phyloP scores from a whole-genome alignment of 2,329 filamentous ascomycete genomes.

The Neopestalotiopsis sp. region DNA sequence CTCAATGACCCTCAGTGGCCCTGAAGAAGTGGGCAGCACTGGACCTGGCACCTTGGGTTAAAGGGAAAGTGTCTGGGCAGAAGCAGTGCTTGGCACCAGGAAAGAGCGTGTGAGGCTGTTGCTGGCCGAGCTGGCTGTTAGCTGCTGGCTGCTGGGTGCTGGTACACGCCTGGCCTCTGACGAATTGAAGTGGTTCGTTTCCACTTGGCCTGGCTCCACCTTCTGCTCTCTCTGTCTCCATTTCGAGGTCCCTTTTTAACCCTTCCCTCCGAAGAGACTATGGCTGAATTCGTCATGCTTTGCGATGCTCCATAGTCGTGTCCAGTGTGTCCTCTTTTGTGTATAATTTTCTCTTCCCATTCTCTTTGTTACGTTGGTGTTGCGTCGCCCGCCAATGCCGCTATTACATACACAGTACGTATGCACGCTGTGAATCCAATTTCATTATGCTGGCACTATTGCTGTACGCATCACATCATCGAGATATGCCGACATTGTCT shows the following conservation, averaged over 20 bases:
- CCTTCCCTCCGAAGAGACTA: neutral
- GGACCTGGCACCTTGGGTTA: too few relatives aligned
- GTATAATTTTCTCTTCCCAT: too few relatives aligned
- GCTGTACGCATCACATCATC: neutral
- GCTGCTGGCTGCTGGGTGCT: neutral
- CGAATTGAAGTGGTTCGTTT: conserved; percentile 13
- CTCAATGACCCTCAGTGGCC: neutral
- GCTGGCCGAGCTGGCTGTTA: neutral
- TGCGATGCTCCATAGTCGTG: neutral
- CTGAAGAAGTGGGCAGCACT: neutral
- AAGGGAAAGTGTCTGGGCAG: neutral
- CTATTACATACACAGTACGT: too few relatives aligned
- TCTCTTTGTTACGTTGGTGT: too few relatives aligned
- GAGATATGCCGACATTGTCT: neutral
- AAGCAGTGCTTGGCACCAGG: neutral
- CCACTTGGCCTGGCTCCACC: neutral
- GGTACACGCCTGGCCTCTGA: neutral
- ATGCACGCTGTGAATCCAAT: too few relatives aligned
- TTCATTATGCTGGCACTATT: neutral
- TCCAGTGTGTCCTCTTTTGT: neutral
- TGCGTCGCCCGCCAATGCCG: too few relatives aligned
- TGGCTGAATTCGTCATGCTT: conserved; percentile 6
- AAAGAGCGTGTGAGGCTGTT: neutral
- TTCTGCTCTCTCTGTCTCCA: neutral
- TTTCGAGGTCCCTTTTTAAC: neutral